Evolutionary conservation across 768 basidiomycete species (phyloP).

Genomic region (Boletus rufocinnamomeus): DNA sequence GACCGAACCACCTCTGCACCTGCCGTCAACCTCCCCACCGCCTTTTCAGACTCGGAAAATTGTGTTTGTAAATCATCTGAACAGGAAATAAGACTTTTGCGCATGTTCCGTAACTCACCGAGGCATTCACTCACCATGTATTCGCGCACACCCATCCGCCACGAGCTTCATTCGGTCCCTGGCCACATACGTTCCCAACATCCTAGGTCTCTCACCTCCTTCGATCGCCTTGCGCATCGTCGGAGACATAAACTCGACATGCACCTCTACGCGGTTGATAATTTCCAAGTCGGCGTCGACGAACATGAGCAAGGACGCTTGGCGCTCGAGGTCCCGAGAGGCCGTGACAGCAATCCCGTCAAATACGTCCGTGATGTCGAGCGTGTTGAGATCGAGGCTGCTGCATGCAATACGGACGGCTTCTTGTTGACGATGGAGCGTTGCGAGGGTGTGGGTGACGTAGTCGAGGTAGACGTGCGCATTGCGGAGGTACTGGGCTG

Average conservation of each 20-base stretch:
- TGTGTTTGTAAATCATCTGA: constrained; percentile 60
- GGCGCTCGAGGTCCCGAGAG: constrained; percentile 66
- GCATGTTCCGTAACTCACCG: neutral
- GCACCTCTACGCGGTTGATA: constrained; percentile 64
- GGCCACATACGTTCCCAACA: constrained; percentile 80
- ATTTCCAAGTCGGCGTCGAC: constrained; percentile 74
- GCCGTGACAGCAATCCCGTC: constrained; percentile 58
- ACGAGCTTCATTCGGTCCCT: constrained; percentile 79
- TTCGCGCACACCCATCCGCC: constrained; percentile 64
- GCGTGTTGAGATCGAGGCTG: constrained; percentile 70
- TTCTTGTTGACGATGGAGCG: constrained; percentile 66
- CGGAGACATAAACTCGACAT: constrained; percentile 73
- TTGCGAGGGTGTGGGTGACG: constrained; percentile 50
- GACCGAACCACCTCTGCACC: constrained; percentile 62
- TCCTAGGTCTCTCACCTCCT: constrained; percentile 64
- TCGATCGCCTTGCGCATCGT: constrained; percentile 70
- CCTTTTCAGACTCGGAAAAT: constrained; percentile 55
- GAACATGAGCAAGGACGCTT: constrained; percentile 60
- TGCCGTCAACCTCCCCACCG: constrained; percentile 53
- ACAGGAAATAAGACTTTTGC: neutral
- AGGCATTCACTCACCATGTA: constrained; percentile 55
- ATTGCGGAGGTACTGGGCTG: constrained; percentile 62
- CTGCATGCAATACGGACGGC: constrained; percentile 73
- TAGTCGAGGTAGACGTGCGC: constrained; percentile 67
- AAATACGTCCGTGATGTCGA: constrained; percentile 70